phyloP scores from a whole-genome alignment of 352 stramenopile species.

The Phytophthora pistaciae region DNA sequence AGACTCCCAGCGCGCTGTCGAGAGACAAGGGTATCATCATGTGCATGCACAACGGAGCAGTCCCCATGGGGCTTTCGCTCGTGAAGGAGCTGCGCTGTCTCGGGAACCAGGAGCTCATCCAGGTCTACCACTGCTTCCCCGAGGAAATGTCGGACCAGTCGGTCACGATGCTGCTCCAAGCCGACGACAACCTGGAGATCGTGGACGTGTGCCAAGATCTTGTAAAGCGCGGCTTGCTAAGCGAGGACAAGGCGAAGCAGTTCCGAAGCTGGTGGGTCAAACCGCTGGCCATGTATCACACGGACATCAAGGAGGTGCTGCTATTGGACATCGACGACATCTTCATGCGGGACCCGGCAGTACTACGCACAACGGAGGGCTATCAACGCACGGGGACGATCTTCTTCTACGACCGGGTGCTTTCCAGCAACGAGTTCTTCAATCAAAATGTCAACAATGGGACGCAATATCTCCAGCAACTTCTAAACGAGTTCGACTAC shows the following conservation, averaged over 20 bases:
- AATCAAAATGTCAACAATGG: slow-evolving; percentile 23
- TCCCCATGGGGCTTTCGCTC: slow-evolving; percentile 11
- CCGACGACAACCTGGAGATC: slow-evolving; percentile 32
- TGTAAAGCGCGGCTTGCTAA: slow-evolving; percentile 5
- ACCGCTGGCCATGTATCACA: slow-evolving; percentile 5
- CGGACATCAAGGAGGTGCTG: slow-evolving; percentile 8
- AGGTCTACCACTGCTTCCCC: slow-evolving; percentile 13
- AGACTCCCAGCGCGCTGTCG: background rate
- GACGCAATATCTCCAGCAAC: slow-evolving; percentile 34
- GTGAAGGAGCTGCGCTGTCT: background rate
- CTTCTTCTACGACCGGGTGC: slow-evolving; percentile 47
- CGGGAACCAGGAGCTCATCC: slow-evolving; percentile 12
- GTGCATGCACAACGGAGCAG: slow-evolving; percentile 10
- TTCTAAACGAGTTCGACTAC: slow-evolving; percentile 54
- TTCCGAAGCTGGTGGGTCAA: slow-evolving; percentile 43
- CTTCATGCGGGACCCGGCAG: slow-evolving; percentile 43
- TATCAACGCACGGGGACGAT: slow-evolving; percentile 56
- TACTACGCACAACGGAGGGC: slow-evolving; percentile 34
- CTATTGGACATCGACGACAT: slow-evolving; percentile 13
- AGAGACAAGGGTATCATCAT: slow-evolving; percentile 17
- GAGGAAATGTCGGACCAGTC: slow-evolving; percentile 29
- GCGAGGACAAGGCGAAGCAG: slow-evolving; percentile 5
- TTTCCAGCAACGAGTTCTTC: slow-evolving; percentile 24
- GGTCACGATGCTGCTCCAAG: slow-evolving; percentile 13
- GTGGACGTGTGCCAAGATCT: slow-evolving; percentile 39